Evolutionary conservation across 169 alveolate genomes (phyloP).

Genomic region (Plasmodium gaboni): DNA sequence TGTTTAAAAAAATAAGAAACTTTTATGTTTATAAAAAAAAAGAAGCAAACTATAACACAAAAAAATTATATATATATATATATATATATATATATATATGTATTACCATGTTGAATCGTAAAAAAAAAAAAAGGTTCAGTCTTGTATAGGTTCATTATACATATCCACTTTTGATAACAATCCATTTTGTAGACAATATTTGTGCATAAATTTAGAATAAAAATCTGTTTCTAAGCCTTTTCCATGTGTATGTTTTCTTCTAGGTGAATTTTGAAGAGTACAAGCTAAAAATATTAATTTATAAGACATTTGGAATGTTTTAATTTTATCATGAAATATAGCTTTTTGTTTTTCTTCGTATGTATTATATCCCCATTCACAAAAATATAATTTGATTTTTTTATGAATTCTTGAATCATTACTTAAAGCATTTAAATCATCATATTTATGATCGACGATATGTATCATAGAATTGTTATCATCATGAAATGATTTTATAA

Average conservation of each 20-base stretch:
- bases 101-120: neutral
- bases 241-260: conserved; percentile 70
- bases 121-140: neutral
- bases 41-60: no score
- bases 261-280: conserved; percentile 28
- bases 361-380: conserved; percentile 86
- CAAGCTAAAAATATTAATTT: conserved; percentile 46
- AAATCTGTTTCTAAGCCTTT: conserved; percentile 35
- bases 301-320: conserved; percentile 35
- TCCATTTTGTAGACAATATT: conserved; percentile 14
- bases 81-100: neutral
- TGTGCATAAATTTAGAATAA: conserved; percentile 58
- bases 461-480: conserved; percentile 1
- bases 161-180: neutral
- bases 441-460: conserved; percentile 40
- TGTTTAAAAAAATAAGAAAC: no score
- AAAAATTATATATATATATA: neutral
- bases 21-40: no score
- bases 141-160: neutral
- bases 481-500: conserved; percentile 8
- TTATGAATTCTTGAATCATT: conserved; percentile 20
- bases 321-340: conserved; percentile 76
- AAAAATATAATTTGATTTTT: conserved; percentile 78
- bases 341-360: conserved; percentile 80
- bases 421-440: conserved; percentile 47